Conservation (phyloP, 768 basidiomycete genomes). For the Russula ochroleuca region DNA sequence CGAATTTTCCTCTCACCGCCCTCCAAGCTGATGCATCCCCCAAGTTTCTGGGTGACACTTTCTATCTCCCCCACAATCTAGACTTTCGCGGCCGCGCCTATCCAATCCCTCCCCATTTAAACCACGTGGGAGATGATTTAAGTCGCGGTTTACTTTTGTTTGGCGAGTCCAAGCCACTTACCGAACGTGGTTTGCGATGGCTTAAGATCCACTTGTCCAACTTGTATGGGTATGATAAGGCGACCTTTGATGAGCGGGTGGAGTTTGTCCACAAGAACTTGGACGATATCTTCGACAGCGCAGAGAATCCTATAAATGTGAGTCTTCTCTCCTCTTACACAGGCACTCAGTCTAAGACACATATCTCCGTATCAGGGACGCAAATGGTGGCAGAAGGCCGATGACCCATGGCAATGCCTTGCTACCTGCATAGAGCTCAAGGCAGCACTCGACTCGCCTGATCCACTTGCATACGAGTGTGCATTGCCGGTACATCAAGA, state of each 20-base stretch:
- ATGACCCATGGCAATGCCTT: constrained; percentile 97
- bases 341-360: constrained; percentile 11
- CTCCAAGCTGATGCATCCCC: constrained; percentile 11
- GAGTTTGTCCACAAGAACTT: constrained; percentile 67
- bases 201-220: constrained; percentile 94
- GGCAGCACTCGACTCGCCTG: constrained; percentile 67
- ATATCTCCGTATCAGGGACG: constrained; percentile 45
- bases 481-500: constrained; percentile 94
- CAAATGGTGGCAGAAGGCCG: constrained; percentile 87
- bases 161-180: constrained; percentile 72
- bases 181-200: constrained; percentile 84
- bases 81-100: constrained; percentile 98
- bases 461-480: constrained; percentile 55
- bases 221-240: constrained; percentile 92
- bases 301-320: constrained; percentile 71
- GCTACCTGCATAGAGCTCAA: constrained; percentile 89
- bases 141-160: constrained; percentile 84
- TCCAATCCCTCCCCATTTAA: constrained; percentile 92
- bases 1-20: not conserved
- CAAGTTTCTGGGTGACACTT: constrained; percentile 80
- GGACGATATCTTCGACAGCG: constrained; percentile 78
- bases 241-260: constrained; percentile 88
- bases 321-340: constrained; percentile 30
- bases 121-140: constrained; percentile 93
- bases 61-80: constrained; percentile 93